phyloP scores from a whole-genome alignment of 2,329 filamentous ascomycete genomes.

The Ophidiomyces ophidiicola region DNA sequence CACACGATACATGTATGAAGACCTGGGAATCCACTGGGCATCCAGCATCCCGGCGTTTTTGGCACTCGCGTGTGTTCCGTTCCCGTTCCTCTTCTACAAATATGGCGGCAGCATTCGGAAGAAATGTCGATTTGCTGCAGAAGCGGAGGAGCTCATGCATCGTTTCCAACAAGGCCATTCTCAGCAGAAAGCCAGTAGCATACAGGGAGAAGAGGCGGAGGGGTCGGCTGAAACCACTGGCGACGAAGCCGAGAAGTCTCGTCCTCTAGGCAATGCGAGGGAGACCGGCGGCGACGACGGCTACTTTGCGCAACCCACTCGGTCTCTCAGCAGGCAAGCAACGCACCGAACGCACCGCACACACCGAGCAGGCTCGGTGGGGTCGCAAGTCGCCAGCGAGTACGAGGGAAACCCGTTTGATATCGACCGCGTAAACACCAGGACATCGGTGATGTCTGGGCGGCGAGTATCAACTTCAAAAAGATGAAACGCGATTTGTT shows the following conservation, averaged over 20 bases:
- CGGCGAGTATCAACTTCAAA: not conserved
- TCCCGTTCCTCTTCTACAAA: slow-evolving; percentile 64
- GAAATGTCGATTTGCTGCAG: slow-evolving; percentile 57
- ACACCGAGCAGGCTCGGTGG: not conserved
- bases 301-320: not conserved
- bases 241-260: not conserved
- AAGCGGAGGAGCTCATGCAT: slow-evolving; percentile 51
- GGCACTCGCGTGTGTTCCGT: slow-evolving; percentile 56
- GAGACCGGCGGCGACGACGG: not conserved
- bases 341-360: slow-evolving; percentile 3
- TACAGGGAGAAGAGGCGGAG: slow-evolving; percentile 4
- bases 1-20: slow-evolving; percentile 38
- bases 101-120: slow-evolving; percentile 53
- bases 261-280: too few species aligned
- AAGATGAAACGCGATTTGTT: too few species aligned
- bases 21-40: slow-evolving; percentile 64
- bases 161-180: slow-evolving; percentile 24
- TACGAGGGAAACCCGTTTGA: slow-evolving; percentile 37
- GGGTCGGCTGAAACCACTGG: not conserved
- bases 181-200: not conserved
- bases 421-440: slow-evolving; percentile 34
- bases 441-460: slow-evolving; percentile 3
- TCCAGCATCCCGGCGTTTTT: slow-evolving; percentile 62
- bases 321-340: not conserved
- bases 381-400: slow-evolving; percentile 11